Conservation (phyloP, 805 yeast species). For the Yamadazyma takamatsuzukensis region DNA sequence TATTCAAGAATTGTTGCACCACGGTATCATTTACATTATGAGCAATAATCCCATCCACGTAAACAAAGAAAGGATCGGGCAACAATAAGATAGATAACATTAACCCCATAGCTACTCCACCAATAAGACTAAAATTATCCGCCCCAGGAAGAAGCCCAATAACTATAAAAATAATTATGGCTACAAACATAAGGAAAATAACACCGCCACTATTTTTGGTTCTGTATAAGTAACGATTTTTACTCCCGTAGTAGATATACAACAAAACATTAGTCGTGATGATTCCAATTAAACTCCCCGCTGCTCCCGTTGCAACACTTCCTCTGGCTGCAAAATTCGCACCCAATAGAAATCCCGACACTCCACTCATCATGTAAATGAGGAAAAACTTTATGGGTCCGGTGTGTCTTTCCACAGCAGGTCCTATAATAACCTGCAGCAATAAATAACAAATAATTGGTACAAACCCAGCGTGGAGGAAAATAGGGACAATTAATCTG, state of each 20-base stretch:
- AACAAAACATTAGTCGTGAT: conserved; percentile 59
- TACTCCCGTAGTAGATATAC: conserved; percentile 49
- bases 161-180: conserved; percentile 55
- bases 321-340: conserved; percentile 69
- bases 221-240: conserved; percentile 41
- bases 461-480: conserved; percentile 69
- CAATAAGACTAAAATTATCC: conserved; percentile 73
- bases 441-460: conserved; percentile 63
- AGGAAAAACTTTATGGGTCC: conserved; percentile 53
- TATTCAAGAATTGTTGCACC: conserved; percentile 28
- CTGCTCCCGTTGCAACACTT: conserved; percentile 64
- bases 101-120: conserved; percentile 66
- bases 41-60: conserved; percentile 35
- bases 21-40: conserved; percentile 26
- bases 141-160: conserved; percentile 69
- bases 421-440: conserved; percentile 59
- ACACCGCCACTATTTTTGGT: conserved; percentile 45
- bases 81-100: conserved; percentile 47
- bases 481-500: conserved; percentile 65
- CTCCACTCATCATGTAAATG: conserved; percentile 59
- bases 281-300: conserved; percentile 69
- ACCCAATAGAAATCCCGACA: conserved; percentile 65
- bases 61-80: conserved; percentile 53
- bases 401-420: conserved; percentile 52
- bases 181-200: conserved; percentile 47